phyloP scores from a whole-genome alignment of 345 rosid species.

The Aethionema arabicum region DNA sequence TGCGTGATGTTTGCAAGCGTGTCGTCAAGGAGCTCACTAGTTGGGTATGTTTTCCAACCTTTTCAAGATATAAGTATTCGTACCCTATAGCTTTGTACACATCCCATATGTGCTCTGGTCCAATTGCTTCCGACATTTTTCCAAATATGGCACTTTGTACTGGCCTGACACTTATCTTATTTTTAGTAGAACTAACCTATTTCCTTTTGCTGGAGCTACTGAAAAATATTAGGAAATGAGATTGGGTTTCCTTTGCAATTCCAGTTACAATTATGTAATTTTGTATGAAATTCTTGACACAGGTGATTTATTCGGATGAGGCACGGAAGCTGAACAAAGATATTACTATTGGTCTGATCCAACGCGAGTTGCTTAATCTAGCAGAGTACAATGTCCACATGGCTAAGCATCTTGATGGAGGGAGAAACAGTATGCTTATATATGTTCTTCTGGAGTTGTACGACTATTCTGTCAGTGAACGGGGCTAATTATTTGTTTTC shows the following conservation, averaged over 20 bases:
- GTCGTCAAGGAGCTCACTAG: slow-evolving; percentile 94
- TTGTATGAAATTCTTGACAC: slow-evolving; percentile 24
- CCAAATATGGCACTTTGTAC: not conserved
- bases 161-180: slow-evolving; percentile 1
- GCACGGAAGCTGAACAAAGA: slow-evolving; percentile 93
- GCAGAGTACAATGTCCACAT: slow-evolving; percentile 93
- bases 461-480: not conserved
- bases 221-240: not conserved
- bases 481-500: slow-evolving; percentile 20
- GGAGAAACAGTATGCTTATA: slow-evolving; percentile 74
- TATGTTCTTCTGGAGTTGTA: slow-evolving; percentile 2
- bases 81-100: not conserved
- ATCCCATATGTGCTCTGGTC: slow-evolving; percentile 3
- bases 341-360: slow-evolving; percentile 80
- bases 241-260: slow-evolving; percentile 6
- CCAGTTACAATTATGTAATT: slow-evolving; percentile 13
- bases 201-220: slow-evolving; percentile 11
- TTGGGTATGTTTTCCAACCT: slow-evolving; percentile 64
- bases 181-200: not conserved
- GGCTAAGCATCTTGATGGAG: slow-evolving; percentile 94
- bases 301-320: slow-evolving; percentile 96
- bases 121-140: slow-evolving; percentile 4
- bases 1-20: slow-evolving; percentile 95
- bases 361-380: slow-evolving; percentile 79
- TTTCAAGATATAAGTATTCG: slow-evolving; percentile 16